phyloP scores from a whole-genome alignment of 306 rosid species.

The Dryas alaskensis region DNA sequence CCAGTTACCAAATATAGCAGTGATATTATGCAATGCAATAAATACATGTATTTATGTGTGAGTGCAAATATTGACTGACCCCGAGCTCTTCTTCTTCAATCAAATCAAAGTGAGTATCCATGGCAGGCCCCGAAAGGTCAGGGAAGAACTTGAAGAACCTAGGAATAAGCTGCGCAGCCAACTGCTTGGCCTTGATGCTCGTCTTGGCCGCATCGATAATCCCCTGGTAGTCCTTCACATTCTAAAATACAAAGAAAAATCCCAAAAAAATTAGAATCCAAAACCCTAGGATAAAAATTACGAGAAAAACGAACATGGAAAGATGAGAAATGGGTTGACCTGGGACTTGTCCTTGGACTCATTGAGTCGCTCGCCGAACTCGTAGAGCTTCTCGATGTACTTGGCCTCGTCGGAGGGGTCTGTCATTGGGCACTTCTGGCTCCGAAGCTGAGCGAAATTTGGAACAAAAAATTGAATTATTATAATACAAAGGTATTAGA shows the following conservation, averaged over 20 bases:
- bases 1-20: conserved; percentile 7
- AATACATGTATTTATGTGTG: neutral
- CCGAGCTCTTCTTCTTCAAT: conserved; percentile 93
- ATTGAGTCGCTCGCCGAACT: conserved; percentile 88
- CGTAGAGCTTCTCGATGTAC: conserved; percentile 85
- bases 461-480: conserved; percentile 38
- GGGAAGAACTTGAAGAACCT: conserved; percentile 93
- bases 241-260: conserved; percentile 34
- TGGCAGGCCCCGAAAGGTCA: conserved; percentile 66
- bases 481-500: conserved; percentile 1
- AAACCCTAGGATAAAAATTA: conserved; percentile 20
- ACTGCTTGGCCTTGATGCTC: conserved; percentile 87
- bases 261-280: conserved; percentile 8
- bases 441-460: conserved; percentile 35
- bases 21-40: neutral
- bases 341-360: conserved; percentile 83
- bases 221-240: conserved; percentile 73
- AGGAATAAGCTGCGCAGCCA: conserved; percentile 95
- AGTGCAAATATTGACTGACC: conserved; percentile 42
- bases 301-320: neutral
- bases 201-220: conserved; percentile 83
- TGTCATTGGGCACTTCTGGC: conserved; percentile 40
- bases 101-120: conserved; percentile 80
- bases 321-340: conserved; percentile 35
- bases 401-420: conserved; percentile 69